Evolutionary conservation across 306 rosid species (phyloP).

Genomic region (Ochetophila trinervis): DNA sequence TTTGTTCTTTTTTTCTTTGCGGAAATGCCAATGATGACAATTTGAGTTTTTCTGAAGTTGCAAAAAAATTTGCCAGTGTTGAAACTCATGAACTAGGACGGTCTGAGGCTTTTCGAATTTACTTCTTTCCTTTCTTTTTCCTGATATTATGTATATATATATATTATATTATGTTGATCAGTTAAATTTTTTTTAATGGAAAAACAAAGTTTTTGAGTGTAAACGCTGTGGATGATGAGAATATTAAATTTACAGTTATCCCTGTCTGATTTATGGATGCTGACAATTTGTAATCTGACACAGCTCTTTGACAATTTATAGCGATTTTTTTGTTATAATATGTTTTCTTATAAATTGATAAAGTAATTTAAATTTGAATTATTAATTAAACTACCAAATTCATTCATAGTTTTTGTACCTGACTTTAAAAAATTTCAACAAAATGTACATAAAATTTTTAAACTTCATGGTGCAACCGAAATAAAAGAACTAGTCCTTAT

Average conservation of each 20-base stretch:
- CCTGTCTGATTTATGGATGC: conserved; percentile 68
- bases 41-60: conserved; percentile 28
- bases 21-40: conserved; percentile 49
- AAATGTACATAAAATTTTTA: too few relatives aligned
- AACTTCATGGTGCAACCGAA: too few relatives aligned
- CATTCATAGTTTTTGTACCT: background rate
- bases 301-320: background rate
- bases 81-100: conserved; percentile 79
- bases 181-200: background rate
- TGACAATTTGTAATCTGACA: conserved; percentile 63
- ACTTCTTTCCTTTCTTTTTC: too few relatives aligned
- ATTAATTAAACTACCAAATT: too few relatives aligned
- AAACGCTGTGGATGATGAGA: conserved; percentile 61
- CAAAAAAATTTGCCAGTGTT: conserved; percentile 43
- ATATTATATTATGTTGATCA: background rate
- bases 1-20: background rate
- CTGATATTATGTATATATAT: too few relatives aligned
- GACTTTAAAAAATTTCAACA: too few relatives aligned
- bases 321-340: too few relatives aligned
- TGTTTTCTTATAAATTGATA: too few relatives aligned
- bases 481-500: too few relatives aligned
- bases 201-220: background rate
- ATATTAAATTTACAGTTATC: conserved; percentile 58
- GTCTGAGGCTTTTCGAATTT: conserved; percentile 60
- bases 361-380: too few relatives aligned